Percentiles rank a stretch among this genome's conserved stretches.
Evolutionary conservation across 257 asterid species (phyloP).

Genomic region (Verbena officinalis): DNA sequence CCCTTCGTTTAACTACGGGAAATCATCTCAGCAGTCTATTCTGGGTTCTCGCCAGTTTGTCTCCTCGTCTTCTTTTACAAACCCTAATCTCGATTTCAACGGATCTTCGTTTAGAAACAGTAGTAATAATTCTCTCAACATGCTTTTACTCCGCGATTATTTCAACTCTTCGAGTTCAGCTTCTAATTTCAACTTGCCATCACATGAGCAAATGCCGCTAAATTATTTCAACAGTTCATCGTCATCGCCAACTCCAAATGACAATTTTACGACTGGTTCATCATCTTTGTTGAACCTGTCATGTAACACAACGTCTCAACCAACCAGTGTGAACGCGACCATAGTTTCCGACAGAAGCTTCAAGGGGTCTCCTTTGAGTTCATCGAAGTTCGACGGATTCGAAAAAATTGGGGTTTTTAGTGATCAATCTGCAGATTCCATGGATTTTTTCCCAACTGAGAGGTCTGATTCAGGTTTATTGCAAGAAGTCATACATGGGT

Average conservation of each 20-base stretch:
- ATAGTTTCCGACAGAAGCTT: conserved; percentile 29
- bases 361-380: conserved; percentile 5
- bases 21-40: conserved; percentile 42
- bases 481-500: conserved; percentile 41
- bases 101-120: conserved; percentile 3
- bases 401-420: neutral
- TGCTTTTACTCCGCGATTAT: conserved; percentile 49
- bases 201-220: conserved; percentile 34
- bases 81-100: conserved; percentile 41
- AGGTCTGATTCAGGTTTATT: conserved; percentile 39
- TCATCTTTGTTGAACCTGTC: conserved; percentile 20
- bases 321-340: neutral
- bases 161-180: conserved; percentile 29
- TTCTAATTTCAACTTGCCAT: conserved; percentile 21
- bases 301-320: conserved; percentile 21
- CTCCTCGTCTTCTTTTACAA: conserved; percentile 16
- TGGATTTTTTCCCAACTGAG: conserved; percentile 64
- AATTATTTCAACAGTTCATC: neutral
- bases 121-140: conserved; percentile 35
- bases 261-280: conserved; percentile 23
- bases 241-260: neutral
- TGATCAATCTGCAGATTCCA: conserved; percentile 28
- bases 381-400: neutral
- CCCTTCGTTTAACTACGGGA: conserved; percentile 38
- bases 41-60: conserved; percentile 21